These are phyloP conservation scores for Echium plantagineum DNA, from an alignment of 257 asterid species.

Conservation along the genomic window DNA sequence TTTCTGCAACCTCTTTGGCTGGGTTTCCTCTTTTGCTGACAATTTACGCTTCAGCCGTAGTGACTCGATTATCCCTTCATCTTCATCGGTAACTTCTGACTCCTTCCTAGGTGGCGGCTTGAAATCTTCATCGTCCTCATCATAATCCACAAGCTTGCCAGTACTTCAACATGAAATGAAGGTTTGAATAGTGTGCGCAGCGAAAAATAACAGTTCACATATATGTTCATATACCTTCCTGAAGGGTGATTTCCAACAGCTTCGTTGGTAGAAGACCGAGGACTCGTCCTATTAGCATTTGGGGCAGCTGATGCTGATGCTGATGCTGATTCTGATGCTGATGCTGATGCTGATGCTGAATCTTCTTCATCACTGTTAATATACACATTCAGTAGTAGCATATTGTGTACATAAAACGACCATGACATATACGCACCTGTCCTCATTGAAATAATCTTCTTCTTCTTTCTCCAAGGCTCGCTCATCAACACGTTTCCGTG, in stretches of 20 bases:
- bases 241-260: slow-evolving; percentile 34
- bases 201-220: not conserved
- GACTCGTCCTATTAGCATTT: slow-evolving; percentile 27
- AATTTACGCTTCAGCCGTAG: slow-evolving; percentile 64
- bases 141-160: slow-evolving; percentile 93
- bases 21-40: slow-evolving; percentile 52
- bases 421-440: slow-evolving; percentile 44
- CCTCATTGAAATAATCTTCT: slow-evolving; percentile 92
- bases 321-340: slow-evolving; percentile 88
- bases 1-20: slow-evolving; percentile 51
- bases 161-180: slow-evolving; percentile 36
- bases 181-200: not conserved
- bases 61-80: slow-evolving; percentile 37
- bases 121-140: slow-evolving; percentile 91
- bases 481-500: slow-evolving; percentile 75
- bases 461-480: slow-evolving; percentile 96
- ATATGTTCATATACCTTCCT: slow-evolving; percentile 35
- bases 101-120: slow-evolving; percentile 70
- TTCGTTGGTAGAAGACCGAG: slow-evolving; percentile 48
- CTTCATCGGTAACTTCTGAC: slow-evolving; percentile 42
- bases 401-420: not conserved
- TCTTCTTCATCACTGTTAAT: slow-evolving; percentile 80
- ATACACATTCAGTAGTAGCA: slow-evolving; percentile 7
- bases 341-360: slow-evolving; percentile 87
- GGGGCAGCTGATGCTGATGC: slow-evolving; percentile 64